Evolutionary conservation across 2,329 filamentous ascomycete genomes (phyloP), one percentile per base, ranked within the genome.

Genomic region (Fusarium anthophilum): DNA sequence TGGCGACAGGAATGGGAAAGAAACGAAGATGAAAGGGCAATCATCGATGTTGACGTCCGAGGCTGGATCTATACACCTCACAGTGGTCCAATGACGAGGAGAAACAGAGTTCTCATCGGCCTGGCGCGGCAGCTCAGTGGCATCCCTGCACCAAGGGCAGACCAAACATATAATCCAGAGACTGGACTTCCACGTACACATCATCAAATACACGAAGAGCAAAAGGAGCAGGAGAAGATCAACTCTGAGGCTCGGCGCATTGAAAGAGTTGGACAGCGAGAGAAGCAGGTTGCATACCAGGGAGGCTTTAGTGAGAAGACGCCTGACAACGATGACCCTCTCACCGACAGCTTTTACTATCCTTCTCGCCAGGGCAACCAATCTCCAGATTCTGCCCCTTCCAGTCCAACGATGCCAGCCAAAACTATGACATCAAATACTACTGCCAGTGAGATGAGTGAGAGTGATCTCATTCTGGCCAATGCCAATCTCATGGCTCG

Each of bases 51-150:
- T 11, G 96, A 99, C 81, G 94, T 99, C 30, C 89, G 96, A 76
- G 96, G 96, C 20, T 99, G 97, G 96, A 90, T 98, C 58, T 99
- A 98, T 82, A 91, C 91, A 44, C 96, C 96, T 24, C 94, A 96
- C 78, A 89, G 88, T 74, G 95, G 94, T 0, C 95, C 94, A 8
- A 91, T 98, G 89, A 96, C 90, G 32, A 89, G 95, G 76, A 94
- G 94, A 78, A 97, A 98, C 78, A 90, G 96, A 43, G 86, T 98
- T 69, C 86, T 98, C 77, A 91, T 99, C 61, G 94, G 95, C 2
- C 86, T 98, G 30, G 96, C 96, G 20, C 89, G 95, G 60, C 93
- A 96, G 78, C 85, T 99, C 47, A 97, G 95, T 76, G 96, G 96
- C 0, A 91, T 99, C 41, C 92, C 95, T 37, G 89, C 92, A 8